Conservation (phyloP, 257 asterid genomes). For the Salvia splendens region DNA sequence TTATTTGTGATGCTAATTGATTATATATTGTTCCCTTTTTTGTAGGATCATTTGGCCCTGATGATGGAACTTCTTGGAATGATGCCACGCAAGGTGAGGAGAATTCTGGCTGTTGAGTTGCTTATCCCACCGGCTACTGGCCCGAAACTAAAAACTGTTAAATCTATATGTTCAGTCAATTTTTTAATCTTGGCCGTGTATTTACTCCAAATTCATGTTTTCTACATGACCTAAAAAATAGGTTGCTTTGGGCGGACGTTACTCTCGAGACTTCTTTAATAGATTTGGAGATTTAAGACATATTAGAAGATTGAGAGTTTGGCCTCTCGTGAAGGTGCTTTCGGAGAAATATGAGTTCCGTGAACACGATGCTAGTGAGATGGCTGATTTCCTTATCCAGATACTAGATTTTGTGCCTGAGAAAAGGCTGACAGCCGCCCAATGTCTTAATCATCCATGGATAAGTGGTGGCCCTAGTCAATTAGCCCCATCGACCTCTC, state of each 20-base stretch:
- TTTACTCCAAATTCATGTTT: slow-evolving; percentile 27
- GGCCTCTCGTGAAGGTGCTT: slow-evolving; percentile 86
- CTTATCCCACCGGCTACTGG: neutral
- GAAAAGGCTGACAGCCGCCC: slow-evolving; percentile 80
- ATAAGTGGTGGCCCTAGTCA: slow-evolving; percentile 47
- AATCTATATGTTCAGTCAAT: slow-evolving; percentile 2
- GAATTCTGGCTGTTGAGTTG: neutral
- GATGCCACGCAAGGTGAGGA: slow-evolving; percentile 96
- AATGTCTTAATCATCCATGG: slow-evolving; percentile 91
- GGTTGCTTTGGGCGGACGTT: slow-evolving; percentile 92
- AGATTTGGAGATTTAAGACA: slow-evolving; percentile 91
- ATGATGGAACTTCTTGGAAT: slow-evolving; percentile 99
- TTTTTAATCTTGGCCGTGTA: slow-evolving; percentile 7
- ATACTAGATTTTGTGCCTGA: slow-evolving; percentile 62
- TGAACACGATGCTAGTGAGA: slow-evolving; percentile 53
- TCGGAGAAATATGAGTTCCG: slow-evolving; percentile 61
- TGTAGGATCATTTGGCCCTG: slow-evolving; percentile 95
- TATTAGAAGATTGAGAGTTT: slow-evolving; percentile 72
- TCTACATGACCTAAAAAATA: slow-evolving; percentile 26
- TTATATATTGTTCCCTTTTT: slow-evolving; percentile 5
- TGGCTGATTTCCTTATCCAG: slow-evolving; percentile 57
- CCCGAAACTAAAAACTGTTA: slow-evolving; percentile 1
- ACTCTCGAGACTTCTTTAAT: slow-evolving; percentile 86
- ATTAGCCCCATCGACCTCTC: slow-evolving; percentile 39
- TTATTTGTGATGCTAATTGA: neutral